Percentiles rank a stretch among this genome's conserved stretches.
Conservation (phyloP, 2,329 filamentous ascomycete species). For the Ophiostoma angusticollis region DNA sequence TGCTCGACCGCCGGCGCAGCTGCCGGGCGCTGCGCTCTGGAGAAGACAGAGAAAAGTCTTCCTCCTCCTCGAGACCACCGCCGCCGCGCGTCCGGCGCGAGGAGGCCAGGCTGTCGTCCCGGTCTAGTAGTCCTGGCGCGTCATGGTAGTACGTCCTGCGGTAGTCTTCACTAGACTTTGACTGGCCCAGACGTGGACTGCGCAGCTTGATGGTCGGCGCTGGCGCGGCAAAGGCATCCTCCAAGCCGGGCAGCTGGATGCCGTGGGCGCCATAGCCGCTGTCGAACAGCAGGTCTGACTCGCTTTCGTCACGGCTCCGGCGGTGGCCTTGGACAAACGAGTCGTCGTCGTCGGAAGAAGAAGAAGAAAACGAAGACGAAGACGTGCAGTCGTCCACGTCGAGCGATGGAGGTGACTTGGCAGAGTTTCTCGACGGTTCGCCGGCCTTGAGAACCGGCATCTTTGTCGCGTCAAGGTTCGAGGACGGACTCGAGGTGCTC, state of each 20-base stretch:
- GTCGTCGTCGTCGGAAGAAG: conserved; percentile 26
- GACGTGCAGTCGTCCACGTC: conserved; percentile 28
- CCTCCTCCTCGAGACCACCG: no score
- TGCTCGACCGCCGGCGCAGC: not conserved
- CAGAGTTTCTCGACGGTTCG: not conserved
- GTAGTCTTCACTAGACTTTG: not conserved
- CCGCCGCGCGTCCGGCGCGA: no score
- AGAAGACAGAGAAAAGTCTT: no score
- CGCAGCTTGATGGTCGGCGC: conserved; percentile 3
- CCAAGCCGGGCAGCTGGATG: conserved; percentile 23
- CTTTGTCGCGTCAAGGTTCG: not conserved
- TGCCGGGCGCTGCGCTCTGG: not conserved
- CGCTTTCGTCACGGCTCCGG: conserved; percentile 19
- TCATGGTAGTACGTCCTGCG: conserved; percentile 2
- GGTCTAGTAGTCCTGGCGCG: no score
- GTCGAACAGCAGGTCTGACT: conserved; percentile 27
- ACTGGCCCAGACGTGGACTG: not conserved
- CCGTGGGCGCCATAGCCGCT: conserved; percentile 24
- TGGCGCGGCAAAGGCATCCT: conserved; percentile 12
- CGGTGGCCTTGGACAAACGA: conserved; percentile 17
- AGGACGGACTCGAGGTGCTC: conserved; percentile 1
- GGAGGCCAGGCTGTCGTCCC: no score
- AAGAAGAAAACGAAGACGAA: no score
- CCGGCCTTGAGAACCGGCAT: not conserved
- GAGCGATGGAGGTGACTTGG: conserved; percentile 19